Base-by-base conservation (phyloP, 352 stramenopile species). In the Pythium biforme region DNA sequence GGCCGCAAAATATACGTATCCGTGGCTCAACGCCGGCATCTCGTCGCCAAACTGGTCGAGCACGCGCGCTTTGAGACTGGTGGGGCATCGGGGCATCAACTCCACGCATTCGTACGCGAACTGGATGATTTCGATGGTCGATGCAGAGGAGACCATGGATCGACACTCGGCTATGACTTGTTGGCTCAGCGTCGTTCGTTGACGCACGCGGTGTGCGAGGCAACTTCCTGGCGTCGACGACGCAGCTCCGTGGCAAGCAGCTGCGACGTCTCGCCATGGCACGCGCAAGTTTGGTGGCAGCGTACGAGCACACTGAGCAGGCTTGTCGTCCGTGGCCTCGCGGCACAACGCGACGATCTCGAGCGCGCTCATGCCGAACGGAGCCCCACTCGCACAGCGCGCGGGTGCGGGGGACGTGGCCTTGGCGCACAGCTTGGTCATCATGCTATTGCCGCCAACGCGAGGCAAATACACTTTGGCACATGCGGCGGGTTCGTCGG, bases 1-100 rank as follows among this genome's bases (percentile, higher is more conserved):
- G 11, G 65, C 72, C 8, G 37, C 29, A 9, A 75, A 29, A 39
- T 75, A 45, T 8, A 88, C 40, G 31, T 75, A 74, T 11, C 70
- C 65, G 19, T 45, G 45, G 10, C 25, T 67, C 55, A 63, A 54
- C 15, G 3, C 59, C 19, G 59, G 22, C 66, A 89, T 77, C 3
- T 70, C 52, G 46, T 78, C 61, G 27, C 70, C 72, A 25, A 85
- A 91, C 66, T 91, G 82, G 55, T 89, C 77, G 8, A 86, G 41
- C 12, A 86, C 66, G 15, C 72, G 67, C 15, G 84, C 7, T 25
- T 69, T 59, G 19, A 89, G 53, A 15, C 63, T 64, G 27, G 88
- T 43, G 2, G 62, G 55, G 47, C 80, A 92, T 33, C 73, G 70
- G 0, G 81, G 66, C 0, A 77, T 53, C 9, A 92, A 66, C 50